phyloP scores from a whole-genome alignment of 2,329 filamentous ascomycete species.

The Penicillium sp. region DNA sequence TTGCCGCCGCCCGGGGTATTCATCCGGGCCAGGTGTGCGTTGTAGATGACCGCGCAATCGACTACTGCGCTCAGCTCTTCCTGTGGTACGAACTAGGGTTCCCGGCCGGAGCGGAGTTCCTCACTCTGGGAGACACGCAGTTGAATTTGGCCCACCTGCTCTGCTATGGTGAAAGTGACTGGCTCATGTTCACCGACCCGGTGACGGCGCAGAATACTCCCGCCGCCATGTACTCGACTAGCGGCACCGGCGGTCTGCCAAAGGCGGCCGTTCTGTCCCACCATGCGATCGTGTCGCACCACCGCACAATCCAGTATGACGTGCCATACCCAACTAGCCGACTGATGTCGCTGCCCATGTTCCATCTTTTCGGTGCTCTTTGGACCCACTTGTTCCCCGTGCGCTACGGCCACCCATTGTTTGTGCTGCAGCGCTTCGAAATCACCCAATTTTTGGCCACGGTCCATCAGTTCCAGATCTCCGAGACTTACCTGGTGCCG shows the following conservation, averaged over 20 bases:
- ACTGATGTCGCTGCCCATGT: conserved; percentile 53
- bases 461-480: conserved; percentile 45
- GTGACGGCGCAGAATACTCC: conserved; percentile 47
- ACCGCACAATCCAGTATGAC: conserved; percentile 40
- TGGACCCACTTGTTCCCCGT: conserved; percentile 49
- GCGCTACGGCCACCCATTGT: conserved; percentile 47
- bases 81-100: conserved; percentile 26
- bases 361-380: conserved; percentile 52
- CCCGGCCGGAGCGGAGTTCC: conserved; percentile 13
- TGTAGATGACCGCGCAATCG: conserved; percentile 33
- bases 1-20: conserved; percentile 32
- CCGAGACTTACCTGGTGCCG: conserved; percentile 50
- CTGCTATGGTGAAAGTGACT: conserved; percentile 47
- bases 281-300: conserved; percentile 56
- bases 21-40: conserved; percentile 35
- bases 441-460: conserved; percentile 41
- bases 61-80: conserved; percentile 31
- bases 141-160: conserved; percentile 42
- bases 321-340: conserved; percentile 44
- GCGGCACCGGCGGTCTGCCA: conserved; percentile 60
- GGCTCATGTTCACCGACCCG: conserved; percentile 47
- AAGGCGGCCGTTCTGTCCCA: conserved; percentile 61
- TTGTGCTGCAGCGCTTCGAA: conserved; percentile 49
- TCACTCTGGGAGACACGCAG: conserved; percentile 9
- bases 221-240: conserved; percentile 54